phyloP scores from a whole-genome alignment of 2,329 filamentous ascomycete species.

The Neocatenulostroma microsporum region DNA sequence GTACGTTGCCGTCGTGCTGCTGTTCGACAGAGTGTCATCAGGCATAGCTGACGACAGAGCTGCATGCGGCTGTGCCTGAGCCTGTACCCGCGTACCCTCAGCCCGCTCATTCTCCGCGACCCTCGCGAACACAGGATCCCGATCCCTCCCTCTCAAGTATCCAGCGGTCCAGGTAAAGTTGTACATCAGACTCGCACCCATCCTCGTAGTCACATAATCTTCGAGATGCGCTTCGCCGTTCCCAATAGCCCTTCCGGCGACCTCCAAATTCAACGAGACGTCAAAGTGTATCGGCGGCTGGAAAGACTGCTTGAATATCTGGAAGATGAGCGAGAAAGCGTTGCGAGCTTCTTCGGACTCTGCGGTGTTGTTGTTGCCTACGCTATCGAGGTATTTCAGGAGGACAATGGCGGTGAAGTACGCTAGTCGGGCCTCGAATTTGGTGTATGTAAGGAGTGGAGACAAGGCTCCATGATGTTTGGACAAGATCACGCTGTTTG shows the following conservation, averaged over 20 bases:
- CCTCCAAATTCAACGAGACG: slow-evolving; percentile 1
- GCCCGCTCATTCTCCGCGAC: too few species aligned
- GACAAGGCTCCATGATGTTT: background rate
- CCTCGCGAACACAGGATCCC: slow-evolving; percentile 2
- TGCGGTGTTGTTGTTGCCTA: background rate
- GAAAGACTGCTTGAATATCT: slow-evolving; percentile 3
- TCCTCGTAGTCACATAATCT: slow-evolving; percentile 1
- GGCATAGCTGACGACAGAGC: too few species aligned
- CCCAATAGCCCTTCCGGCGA: background rate
- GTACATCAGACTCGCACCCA: slow-evolving; percentile 2
- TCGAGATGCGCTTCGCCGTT: background rate
- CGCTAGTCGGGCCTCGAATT: background rate
- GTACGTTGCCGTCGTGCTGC: too few species aligned
- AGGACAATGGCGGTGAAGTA: slow-evolving; percentile 3
- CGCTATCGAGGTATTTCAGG: slow-evolving; percentile 6
- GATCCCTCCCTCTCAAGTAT: background rate
- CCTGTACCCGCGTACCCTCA: too few species aligned
- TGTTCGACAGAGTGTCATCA: too few species aligned
- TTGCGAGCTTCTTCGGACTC: slow-evolving; percentile 2
- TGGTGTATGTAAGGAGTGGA: slow-evolving; percentile 3
- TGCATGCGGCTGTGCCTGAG: too few species aligned
- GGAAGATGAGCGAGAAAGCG: slow-evolving; percentile 2
- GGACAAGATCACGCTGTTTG: background rate
- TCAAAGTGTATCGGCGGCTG: background rate
- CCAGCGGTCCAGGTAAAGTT: slow-evolving; percentile 4